Conservation (phyloP, 2,329 filamentous ascomycete species). For the Geoglossum cookeanum region DNA sequence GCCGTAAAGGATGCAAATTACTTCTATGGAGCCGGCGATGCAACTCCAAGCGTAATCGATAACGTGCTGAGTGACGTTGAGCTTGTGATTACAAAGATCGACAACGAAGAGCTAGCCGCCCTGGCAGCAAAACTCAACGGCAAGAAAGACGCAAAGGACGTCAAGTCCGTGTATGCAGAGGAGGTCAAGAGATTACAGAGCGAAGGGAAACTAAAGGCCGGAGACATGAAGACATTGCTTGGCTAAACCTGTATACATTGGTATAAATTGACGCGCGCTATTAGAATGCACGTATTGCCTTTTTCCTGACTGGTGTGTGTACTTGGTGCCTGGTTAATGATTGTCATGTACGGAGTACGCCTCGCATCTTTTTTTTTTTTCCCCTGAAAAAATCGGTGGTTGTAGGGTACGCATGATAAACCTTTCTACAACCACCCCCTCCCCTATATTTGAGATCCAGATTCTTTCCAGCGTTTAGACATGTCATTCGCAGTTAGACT, state of each 20-base stretch:
- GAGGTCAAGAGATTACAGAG: conserved; percentile 62
- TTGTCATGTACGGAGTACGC: no score
- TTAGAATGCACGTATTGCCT: no score
- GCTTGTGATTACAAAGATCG: conserved; percentile 68
- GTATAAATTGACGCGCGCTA: no score
- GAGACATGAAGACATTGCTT: conserved; percentile 29
- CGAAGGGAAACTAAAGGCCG: conserved; percentile 72
- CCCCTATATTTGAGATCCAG: no score
- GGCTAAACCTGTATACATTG: neutral
- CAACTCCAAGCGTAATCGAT: conserved; percentile 62
- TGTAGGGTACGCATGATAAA: no score
- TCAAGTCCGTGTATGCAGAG: conserved; percentile 64
- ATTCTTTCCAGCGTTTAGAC: no score
- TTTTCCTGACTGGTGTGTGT: no score
- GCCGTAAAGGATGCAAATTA: conserved; percentile 97
- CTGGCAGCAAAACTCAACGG: conserved; percentile 64
- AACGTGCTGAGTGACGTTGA: conserved; percentile 72
- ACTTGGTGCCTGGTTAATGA: no score
- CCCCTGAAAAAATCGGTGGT: no score
- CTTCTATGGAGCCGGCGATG: conserved; percentile 49
- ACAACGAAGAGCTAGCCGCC: conserved; percentile 72
- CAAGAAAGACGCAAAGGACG: conserved; percentile 59
- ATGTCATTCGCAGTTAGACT: no score
- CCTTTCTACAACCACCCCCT: no score
- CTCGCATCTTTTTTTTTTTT: no score